Base-by-base conservation (phyloP, 768 basidiomycete genomes). In the Kwoniella sp. region DNA sequence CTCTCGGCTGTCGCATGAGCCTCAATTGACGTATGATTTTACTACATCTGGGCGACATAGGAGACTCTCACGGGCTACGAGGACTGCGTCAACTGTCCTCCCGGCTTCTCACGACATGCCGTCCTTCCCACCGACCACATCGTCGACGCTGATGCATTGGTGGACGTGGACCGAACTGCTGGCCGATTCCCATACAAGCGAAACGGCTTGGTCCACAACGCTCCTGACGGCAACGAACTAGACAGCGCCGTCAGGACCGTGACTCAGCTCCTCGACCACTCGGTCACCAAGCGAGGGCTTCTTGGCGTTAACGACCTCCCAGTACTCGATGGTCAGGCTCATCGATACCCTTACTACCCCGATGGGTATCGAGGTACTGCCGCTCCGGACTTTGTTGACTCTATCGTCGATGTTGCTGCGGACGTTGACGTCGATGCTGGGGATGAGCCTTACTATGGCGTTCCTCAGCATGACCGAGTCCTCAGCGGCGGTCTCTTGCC, bases 401-500 rank as follows among this genome's bases (percentile, higher is more conserved):
- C 45, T 9, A 11, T 55, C 7, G 58, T 45, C n/a, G 58, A 45
- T 3, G 29, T 61, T 13, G 65, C 55, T 23, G 65, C 59, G 29
- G 52, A 66, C 26, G 38, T 66, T 17, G 59, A 66, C 28, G 53
- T 61, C 22, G 64, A 65, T 55, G 53, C 56, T 22, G 63, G 50
- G 5, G 62, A 65, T 23, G 57, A 65, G 22, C 63, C 63, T 11
- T 65, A 65, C 50, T 65, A 65, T 22, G 62, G 62, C n/a, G n/a
- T 41, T 4, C 48, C 31, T 28, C 54, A 56, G 13, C 41, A 56
- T 26, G 28, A 48, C 23, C 34, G 23, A 28, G 52, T 47, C 0
- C 29, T 47, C 15, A 28, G 31, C 2, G 31, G n/a, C 9, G 47
- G 28, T 48, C 20, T 37, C 2, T 29, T 59, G 20, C 31, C 31